Evolutionary conservation across 768 basidiomycete genomes (phyloP), one percentile per base, ranked within the genome.

Genomic region (Paxillus rubicundulus): DNA sequence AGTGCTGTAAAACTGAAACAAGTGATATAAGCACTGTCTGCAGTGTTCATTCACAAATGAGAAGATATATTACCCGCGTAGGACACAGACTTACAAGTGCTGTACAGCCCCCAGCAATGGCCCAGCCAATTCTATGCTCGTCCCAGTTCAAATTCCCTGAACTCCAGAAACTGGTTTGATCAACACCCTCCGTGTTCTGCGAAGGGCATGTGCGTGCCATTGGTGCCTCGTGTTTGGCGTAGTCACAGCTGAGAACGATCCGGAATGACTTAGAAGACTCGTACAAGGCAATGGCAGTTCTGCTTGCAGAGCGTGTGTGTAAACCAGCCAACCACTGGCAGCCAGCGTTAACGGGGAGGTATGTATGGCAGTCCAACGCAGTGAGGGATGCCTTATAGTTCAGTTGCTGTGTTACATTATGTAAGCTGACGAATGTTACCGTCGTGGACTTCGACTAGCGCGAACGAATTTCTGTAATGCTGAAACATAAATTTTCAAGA

Each of bases 51-150:
- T 20, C 2, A 30, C 36, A 18, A 30, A 38, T 49, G 36, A 34
- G 54, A n/a, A n/a, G 27, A 9, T 40, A 24, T 12, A 18, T 32
- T 8, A 7, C 13, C 24, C n/a, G 21, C 12, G 53, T 37, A 45
- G 21, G 17, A 48, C 68, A 50, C 13, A 40, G 18, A 74, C 82
- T 49, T 58, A 88, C 86, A 30, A 81, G 38, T 37, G 69, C 65
- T 3, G 87, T 70, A 59, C 82, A 85, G 14, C 72, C 77, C 24
- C 87, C 87, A 14, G 86, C 79, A 50, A 89, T 74, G 9, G 84
- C 76, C 87, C 87, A 89, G 45, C 87, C 87, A 65, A 88, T 82
- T 58, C 81, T 74, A 69, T 85, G 84, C 13, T 70, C 59, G 55
- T 81, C 77, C 85, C 84, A 87, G 60, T 84, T 72, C 18, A 78